Percentiles rank a stretch among this genome's conserved stretches.
Conservation (phyloP, 768 basidiomycete species). For the Xerocomus brunneocitrinus region DNA sequence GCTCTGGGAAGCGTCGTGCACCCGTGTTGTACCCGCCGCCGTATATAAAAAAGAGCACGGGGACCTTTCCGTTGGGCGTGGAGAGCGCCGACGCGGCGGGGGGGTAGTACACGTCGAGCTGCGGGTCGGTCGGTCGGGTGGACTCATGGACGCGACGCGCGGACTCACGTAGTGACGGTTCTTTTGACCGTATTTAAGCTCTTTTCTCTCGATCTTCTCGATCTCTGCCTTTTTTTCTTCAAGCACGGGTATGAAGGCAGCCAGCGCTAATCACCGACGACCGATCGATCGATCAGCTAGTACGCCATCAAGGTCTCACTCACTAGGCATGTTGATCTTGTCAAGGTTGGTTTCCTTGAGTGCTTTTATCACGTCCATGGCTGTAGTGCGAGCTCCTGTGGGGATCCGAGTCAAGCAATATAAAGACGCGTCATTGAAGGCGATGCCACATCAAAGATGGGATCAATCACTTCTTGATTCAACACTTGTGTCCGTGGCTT, state of each 20-base stretch:
- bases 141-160: neutral
- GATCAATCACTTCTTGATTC: neutral
- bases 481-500: neutral
- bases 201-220: constrained; percentile 42
- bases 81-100: constrained; percentile 22
- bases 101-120: constrained; percentile 72
- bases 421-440: neutral
- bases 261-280: constrained; percentile 35
- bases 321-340: constrained; percentile 35
- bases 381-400: neutral
- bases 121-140: neutral
- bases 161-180: constrained; percentile 37
- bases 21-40: constrained; percentile 62
- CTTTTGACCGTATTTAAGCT: constrained; percentile 50
- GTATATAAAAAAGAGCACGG: constrained; percentile 61
- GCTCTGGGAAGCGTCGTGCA: constrained; percentile 41
- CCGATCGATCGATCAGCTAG: constrained; percentile 8
- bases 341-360: constrained; percentile 29
- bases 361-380: constrained; percentile 36
- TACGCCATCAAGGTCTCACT: constrained; percentile 4
- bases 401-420: neutral
- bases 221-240: constrained; percentile 46
- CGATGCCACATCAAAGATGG: neutral
- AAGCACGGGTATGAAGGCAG: constrained; percentile 47
- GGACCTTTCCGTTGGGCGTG: constrained; percentile 30